A percentile compares a stretch with the other conserved stretches of the same genome.
Evolutionary conservation across 2,329 filamentous ascomycete genomes (phyloP).

Genomic region (Xylariaceae sp.): DNA sequence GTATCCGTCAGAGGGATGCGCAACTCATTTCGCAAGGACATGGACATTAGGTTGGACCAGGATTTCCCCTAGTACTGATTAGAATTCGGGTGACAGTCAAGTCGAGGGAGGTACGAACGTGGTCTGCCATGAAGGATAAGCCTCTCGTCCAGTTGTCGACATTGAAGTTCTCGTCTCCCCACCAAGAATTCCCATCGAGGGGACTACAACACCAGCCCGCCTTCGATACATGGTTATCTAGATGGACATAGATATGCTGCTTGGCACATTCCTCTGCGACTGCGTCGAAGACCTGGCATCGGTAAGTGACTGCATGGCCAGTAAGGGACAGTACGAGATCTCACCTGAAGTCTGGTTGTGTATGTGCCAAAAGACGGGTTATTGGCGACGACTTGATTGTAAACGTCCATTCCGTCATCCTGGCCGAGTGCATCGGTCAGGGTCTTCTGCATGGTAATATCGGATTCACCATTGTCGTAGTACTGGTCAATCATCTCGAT

Average conservation of each 20-base stretch:
- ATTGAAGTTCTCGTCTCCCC: conserved; percentile 56
- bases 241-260: conserved; percentile 53
- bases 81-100: too few species aligned
- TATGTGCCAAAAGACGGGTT: conserved; percentile 51
- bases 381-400: conserved; percentile 46
- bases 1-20: conserved; percentile 37
- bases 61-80: conserved; percentile 20
- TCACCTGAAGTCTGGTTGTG: conserved; percentile 35
- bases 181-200: conserved; percentile 56
- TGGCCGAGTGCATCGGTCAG: conserved; percentile 43
- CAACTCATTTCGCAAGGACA: conserved; percentile 51
- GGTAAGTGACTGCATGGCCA: too few species aligned
- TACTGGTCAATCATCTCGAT: conserved; percentile 62
- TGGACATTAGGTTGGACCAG: conserved; percentile 45
- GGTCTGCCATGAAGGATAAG: conserved; percentile 54
- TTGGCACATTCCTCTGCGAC: conserved; percentile 53
- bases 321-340: background rate
- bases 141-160: conserved; percentile 58
- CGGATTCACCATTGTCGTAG: conserved; percentile 41
- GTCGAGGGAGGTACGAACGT: conserved; percentile 25
- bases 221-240: conserved; percentile 59
- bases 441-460: conserved; percentile 40
- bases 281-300: conserved; percentile 51
- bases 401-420: conserved; percentile 44
- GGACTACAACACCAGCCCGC: conserved; percentile 55